Evolutionary conservation across 208 protist species (phyloP).

Genomic region (Polymyxa betae): DNA sequence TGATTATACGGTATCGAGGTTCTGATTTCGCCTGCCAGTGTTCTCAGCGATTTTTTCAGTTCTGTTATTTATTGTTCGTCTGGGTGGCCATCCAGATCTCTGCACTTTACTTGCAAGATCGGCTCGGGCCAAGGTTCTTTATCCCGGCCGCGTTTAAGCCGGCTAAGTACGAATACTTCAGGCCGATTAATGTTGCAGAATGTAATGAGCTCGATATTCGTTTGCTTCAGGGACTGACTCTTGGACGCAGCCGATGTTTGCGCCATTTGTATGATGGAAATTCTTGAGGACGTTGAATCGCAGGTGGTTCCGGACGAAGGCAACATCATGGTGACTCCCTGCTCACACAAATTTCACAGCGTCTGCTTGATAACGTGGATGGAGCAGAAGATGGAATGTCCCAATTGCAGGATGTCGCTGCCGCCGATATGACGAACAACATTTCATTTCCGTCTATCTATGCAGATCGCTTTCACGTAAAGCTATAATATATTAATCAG

Average conservation of each 20-base stretch:
- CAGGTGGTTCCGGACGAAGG: not conserved
- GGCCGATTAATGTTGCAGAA: not conserved
- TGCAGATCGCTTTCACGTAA: not conserved
- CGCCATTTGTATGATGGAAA: constrained; percentile 43
- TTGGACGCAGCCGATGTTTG: not conserved
- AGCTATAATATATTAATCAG: not conserved
- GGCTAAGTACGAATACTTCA: constrained; percentile 31
- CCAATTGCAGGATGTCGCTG: not conserved
- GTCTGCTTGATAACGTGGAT: constrained; percentile 47
- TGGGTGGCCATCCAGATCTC: not conserved
- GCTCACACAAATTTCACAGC: constrained; percentile 8
- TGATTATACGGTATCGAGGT: not conserved
- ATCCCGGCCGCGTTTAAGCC: not conserved
- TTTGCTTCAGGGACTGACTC: not conserved
- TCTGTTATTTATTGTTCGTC: not conserved
- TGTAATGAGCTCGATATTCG: not conserved
- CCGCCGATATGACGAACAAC: constrained; percentile 20
- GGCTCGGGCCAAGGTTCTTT: constrained; percentile 15
- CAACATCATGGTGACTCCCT: not conserved
- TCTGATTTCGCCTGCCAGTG: not conserved
- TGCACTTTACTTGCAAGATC: not conserved
- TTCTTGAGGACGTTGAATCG: constrained; percentile 13
- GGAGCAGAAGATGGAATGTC: constrained; percentile 49
- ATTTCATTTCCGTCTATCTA: not conserved
- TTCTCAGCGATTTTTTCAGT: not conserved